Evolutionary conservation across 345 rosid species (phyloP).

Genomic region (Euphorbia pulcherrima): DNA sequence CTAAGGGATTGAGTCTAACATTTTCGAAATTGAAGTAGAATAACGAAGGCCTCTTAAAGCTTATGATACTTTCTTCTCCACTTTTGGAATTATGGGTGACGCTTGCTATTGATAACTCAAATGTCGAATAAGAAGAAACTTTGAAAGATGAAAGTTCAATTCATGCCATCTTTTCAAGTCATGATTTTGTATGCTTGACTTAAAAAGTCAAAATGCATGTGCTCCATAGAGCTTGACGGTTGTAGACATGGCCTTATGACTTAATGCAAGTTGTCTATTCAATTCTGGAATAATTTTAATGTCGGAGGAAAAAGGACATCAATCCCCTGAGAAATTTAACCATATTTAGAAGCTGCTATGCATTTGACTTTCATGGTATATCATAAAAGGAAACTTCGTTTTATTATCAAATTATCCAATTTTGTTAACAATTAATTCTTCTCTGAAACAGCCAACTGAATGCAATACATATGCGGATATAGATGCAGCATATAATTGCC

Average conservation of each 20-base stretch:
- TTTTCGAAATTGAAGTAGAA: not conserved
- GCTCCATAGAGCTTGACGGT: not conserved
- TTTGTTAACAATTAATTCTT: constrained; percentile 9
- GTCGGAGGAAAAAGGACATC: not conserved
- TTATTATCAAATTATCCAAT: not conserved
- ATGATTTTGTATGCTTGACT: not conserved
- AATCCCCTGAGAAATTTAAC: not conserved
- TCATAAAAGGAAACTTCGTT: not conserved
- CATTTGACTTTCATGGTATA: not conserved
- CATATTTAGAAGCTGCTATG: not conserved
- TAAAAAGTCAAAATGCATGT: not conserved
- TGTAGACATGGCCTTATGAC: not conserved
- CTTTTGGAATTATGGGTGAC: not conserved
- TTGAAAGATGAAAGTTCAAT: not conserved
- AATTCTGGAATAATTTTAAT: not conserved
- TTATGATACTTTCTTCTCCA: not conserved
- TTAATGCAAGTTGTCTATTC: not conserved
- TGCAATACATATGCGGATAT: constrained; percentile 90
- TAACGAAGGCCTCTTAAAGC: not conserved
- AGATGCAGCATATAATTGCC: constrained; percentile 79
- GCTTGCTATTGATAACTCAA: not conserved
- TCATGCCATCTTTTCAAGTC: constrained; percentile 5
- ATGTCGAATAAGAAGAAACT: not conserved
- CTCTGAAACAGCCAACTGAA: constrained; percentile 76
- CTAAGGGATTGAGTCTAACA: not conserved